These are phyloP conservation scores for Hypoxylon sp. DNA, from an alignment of 2,329 filamentous ascomycete genomes.

Conservation along the genomic window DNA sequence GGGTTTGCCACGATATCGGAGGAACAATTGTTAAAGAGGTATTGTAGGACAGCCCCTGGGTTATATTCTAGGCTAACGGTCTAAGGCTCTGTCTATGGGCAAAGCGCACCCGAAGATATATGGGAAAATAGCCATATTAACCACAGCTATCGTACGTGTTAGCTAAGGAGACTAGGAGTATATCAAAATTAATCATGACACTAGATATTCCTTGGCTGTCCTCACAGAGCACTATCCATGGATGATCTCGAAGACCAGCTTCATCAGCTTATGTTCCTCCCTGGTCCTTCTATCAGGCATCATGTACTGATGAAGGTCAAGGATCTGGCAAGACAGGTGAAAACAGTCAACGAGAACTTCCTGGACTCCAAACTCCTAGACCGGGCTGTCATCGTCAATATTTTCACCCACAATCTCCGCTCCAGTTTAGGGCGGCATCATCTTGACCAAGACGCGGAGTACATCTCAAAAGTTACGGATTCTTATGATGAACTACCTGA, in stretches of 20 bases:
- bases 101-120: slow-evolving; percentile 1
- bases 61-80: not conserved
- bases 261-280: slow-evolving; percentile 12
- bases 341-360: slow-evolving; percentile 8
- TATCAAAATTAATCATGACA: not conserved
- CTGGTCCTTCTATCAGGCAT: slow-evolving; percentile 18
- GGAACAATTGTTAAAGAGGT: slow-evolving; percentile 35
- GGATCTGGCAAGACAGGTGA: slow-evolving; percentile 22
- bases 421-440: not conserved
- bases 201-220: slow-evolving; percentile 26
- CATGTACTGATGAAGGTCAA: slow-evolving; percentile 3
- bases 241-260: slow-evolving; percentile 22
- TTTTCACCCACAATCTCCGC: slow-evolving; percentile 9
- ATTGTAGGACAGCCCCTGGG: not conserved
- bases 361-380: slow-evolving; percentile 15
- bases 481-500: not conserved
- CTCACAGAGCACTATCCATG: slow-evolving; percentile 1
- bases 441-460: not conserved
- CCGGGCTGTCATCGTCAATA: slow-evolving; percentile 21
- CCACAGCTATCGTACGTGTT: slow-evolving; percentile 21
- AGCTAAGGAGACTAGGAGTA: not conserved
- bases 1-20: slow-evolving; percentile 38
- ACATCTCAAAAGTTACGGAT: not conserved
- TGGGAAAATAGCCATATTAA: slow-evolving; percentile 18
- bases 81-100: slow-evolving; percentile 18